A percentile compares a stretch with the other conserved stretches of the same genome.
Evolutionary conservation across 78 protist species (phyloP).

Genomic region (slime mould (Dictyostelium discoideum)): DNA sequence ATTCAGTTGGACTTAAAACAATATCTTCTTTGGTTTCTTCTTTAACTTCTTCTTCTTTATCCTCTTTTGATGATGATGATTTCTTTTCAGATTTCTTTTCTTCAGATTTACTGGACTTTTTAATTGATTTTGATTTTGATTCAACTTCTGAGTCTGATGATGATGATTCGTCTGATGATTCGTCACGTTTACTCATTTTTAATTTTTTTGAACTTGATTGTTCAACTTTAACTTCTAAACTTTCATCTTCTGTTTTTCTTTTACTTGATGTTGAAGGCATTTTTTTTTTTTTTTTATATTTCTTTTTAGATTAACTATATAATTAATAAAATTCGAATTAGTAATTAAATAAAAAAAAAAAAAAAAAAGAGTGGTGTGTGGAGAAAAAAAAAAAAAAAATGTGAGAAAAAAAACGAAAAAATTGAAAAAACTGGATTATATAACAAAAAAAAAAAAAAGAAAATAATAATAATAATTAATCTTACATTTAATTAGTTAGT

Average conservation of each 20-base stretch:
- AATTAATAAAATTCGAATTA: neutral
- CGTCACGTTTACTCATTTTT: neutral
- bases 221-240: conserved; percentile 5
- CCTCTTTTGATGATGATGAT: neutral
- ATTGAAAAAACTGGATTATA: neutral
- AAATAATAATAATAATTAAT: no score
- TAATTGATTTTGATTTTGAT: neutral
- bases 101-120: neutral
- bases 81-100: neutral
- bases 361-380: neutral
- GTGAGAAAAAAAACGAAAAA: neutral
- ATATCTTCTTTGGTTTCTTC: neutral
- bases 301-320: neutral
- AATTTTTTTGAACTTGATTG: conserved; percentile 25
- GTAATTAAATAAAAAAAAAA: no score
- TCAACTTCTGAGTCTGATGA: conserved; percentile 3
- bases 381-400: neutral
- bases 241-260: conserved; percentile 30
- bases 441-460: no score
- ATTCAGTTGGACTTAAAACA: conserved; percentile 7
- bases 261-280: conserved; percentile 60
- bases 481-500: neutral
- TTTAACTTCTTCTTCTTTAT: neutral
- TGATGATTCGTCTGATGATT: neutral
- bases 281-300: neutral